These are phyloP conservation scores for Solanum hybrid DNA, from an alignment of 305 asterid genomes.

Conservation along the genomic window DNA sequence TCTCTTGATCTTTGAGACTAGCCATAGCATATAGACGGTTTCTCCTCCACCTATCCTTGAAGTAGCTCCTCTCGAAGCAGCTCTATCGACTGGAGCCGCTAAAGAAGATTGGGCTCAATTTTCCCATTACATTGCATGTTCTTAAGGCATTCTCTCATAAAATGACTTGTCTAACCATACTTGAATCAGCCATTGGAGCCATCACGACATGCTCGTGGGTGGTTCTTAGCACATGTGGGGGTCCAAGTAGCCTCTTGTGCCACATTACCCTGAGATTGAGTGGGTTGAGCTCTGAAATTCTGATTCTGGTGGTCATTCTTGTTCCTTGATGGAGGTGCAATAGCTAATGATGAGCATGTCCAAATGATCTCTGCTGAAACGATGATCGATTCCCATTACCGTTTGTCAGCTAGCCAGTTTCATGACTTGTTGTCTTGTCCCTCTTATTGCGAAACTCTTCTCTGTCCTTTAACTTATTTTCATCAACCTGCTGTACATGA, in stretches of 20 bases:
- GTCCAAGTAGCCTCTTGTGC: not conserved
- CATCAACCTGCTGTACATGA: not conserved
- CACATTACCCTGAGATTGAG: not conserved
- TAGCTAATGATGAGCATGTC: not conserved
- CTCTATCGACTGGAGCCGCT: too few relatives aligned
- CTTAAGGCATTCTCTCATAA: too few relatives aligned
- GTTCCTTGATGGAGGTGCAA: not conserved
- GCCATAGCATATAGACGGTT: too few relatives aligned
- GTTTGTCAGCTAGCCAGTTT: not conserved
- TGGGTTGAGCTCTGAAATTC: not conserved
- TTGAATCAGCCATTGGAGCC: too few relatives aligned
- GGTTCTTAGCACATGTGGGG: not conserved
- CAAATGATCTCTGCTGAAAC: not conserved
- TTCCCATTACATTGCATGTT: too few relatives aligned
- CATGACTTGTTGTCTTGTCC: not conserved
- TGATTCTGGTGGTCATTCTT: not conserved
- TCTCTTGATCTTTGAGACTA: too few relatives aligned
- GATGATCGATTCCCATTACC: not conserved
- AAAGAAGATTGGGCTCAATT: too few relatives aligned
- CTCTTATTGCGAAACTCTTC: not conserved
- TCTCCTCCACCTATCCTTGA: too few relatives aligned
- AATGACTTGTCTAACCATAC: too few relatives aligned
- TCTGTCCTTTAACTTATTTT: not conserved
- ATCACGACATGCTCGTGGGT: not conserved
- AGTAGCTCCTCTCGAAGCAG: too few relatives aligned